Evolutionary conservation across 2,329 filamentous ascomycete species (phyloP).

Genomic region (Mariannaea sp.): DNA sequence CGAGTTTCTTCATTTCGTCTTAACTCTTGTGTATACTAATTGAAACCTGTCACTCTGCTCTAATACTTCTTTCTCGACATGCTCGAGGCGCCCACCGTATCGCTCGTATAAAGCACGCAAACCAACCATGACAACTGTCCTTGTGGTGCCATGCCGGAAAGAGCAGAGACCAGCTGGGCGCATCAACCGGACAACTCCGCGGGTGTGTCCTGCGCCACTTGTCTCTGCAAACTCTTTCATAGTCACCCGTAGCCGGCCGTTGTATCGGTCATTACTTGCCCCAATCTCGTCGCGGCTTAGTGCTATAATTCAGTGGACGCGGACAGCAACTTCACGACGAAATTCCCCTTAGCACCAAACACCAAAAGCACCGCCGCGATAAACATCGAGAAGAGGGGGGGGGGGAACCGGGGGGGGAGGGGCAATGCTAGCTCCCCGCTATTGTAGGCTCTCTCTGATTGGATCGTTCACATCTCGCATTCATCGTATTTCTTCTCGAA

Average conservation of each 20-base stretch:
- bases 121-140: not conserved
- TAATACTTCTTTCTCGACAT: too few species aligned
- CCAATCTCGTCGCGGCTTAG: not conserved
- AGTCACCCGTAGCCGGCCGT: not conserved
- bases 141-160: constrained; percentile 2
- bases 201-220: not conserved
- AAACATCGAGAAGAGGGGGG: too few species aligned
- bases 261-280: too few species aligned
- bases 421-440: too few species aligned
- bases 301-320: not conserved
- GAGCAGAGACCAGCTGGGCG: not conserved
- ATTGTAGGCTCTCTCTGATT: constrained; percentile 23
- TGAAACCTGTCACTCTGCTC: not conserved
- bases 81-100: not conserved
- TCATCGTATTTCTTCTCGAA: constrained; percentile 38
- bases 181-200: not conserved
- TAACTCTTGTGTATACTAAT: not conserved
- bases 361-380: too few species aligned
- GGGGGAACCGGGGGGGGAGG: too few species aligned
- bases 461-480: constrained; percentile 33
- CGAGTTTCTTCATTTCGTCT: too few species aligned
- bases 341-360: too few species aligned
- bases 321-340: too few species aligned
- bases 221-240: not conserved
- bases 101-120: not conserved